Conservation (phyloP, 148 eudicot genomes). For the Rhododendron williamsianum region DNA sequence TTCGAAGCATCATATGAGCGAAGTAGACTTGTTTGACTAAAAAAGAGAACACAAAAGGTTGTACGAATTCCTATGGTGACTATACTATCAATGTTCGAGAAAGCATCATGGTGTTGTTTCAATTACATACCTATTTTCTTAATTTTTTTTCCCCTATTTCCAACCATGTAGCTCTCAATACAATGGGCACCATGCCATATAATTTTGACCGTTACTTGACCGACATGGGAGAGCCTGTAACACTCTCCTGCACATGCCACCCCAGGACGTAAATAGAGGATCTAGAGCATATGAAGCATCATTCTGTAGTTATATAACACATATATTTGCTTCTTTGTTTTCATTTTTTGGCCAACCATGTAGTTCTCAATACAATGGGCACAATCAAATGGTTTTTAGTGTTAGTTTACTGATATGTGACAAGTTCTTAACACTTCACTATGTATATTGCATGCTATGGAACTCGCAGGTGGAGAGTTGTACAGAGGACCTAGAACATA, state of each 20-base stretch:
- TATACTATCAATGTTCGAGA: not conserved
- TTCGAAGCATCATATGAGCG: not conserved
- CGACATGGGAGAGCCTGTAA: not conserved
- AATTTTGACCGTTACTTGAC: not conserved
- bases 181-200: not conserved
- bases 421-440: not conserved
- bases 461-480: not conserved
- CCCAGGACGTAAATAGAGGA: not conserved
- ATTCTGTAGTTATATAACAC: not conserved
- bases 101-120: not conserved
- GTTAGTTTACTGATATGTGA: not conserved
- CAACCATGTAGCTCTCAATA: not conserved
- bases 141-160: not conserved
- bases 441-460: not conserved
- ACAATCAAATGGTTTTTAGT: not conserved
- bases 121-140: not conserved
- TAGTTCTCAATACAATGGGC: not conserved
- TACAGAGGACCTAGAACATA: not conserved
- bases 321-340: not conserved
- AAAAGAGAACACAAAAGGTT: not conserved
- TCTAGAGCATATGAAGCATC: not conserved
- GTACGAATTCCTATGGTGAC: not conserved
- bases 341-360: not conserved
- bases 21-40: not conserved
- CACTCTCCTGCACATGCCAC: not conserved